Percentiles rank a stretch among this genome's conserved stretches.
Conservation (phyloP, 192 early-diverging fungal genomes). For the Mortierella hygrophila region DNA sequence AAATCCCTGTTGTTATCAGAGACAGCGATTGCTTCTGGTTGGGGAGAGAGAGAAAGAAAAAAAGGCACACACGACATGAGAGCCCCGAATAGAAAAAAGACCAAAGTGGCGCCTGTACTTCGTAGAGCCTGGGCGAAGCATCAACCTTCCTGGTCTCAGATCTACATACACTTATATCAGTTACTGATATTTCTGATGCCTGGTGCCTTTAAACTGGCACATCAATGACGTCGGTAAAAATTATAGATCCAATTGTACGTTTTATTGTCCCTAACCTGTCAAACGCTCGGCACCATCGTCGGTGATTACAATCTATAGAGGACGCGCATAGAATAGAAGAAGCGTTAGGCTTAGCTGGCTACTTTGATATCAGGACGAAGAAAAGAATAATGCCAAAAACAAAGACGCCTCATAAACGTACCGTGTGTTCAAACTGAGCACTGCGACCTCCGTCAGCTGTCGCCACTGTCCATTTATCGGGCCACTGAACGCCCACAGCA, state of each 20-base stretch:
- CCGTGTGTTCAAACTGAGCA: conserved; percentile 91
- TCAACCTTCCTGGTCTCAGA: background rate
- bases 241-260: background rate
- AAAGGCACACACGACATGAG: background rate
- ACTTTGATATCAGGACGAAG: background rate
- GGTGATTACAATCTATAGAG: conserved; percentile 69
- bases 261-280: conserved; percentile 56
- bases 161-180: background rate
- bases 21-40: background rate
- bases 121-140: background rate
- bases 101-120: background rate
- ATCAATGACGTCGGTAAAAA: background rate
- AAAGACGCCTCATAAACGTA: conserved; percentile 18
- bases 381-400: background rate
- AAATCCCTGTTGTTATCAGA: background rate
- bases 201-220: background rate
- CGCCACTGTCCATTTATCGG: conserved; percentile 88
- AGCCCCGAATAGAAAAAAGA: background rate
- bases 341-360: background rate
- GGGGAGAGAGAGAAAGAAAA: background rate
- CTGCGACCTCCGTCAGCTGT: conserved; percentile 86
- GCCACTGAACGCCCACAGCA: conserved; percentile 79
- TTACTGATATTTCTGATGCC: background rate
- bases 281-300: conserved; percentile 73
- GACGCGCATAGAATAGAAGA: background rate